phyloP scores from a whole-genome alignment of 495 filamentous ascomycete genomes.

The Penicillium crystallinum region DNA sequence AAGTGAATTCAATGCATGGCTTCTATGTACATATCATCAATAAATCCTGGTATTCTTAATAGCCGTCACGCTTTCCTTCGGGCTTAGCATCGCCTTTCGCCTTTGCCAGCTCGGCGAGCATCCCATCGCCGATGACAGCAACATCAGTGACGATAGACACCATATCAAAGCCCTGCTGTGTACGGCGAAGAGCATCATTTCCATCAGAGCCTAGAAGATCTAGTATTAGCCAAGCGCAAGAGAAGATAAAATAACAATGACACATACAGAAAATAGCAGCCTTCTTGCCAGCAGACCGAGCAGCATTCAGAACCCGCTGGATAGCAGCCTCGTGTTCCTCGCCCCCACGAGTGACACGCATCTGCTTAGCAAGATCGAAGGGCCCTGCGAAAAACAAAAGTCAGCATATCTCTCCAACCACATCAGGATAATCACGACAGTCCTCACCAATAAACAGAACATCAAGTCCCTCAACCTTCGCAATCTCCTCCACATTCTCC shows the following conservation, averaged over 20 bases:
- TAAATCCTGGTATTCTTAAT: background rate
- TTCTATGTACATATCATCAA: background rate
- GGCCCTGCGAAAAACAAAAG: conserved; percentile 40
- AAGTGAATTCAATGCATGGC: background rate
- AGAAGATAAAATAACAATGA: background rate
- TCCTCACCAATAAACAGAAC: conserved; percentile 37
- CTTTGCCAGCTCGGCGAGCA: conserved; percentile 30
- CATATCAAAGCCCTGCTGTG: conserved; percentile 73
- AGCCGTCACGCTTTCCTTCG: conserved; percentile 5
- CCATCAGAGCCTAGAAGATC: conserved; percentile 43
- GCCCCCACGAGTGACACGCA: conserved; percentile 33
- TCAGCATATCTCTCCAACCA: background rate
- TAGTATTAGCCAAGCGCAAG: background rate
- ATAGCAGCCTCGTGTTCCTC: conserved; percentile 58
- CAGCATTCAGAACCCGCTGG: conserved; percentile 55
- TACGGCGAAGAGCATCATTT: conserved; percentile 57
- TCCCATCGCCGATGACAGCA: conserved; percentile 40
- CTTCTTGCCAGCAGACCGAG: conserved; percentile 63
- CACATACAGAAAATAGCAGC: conserved; percentile 67
- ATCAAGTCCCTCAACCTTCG: conserved; percentile 39
- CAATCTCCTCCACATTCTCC: conserved; percentile 47
- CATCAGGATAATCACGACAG: background rate
- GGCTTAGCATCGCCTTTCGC: conserved; percentile 21
- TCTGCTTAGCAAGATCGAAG: conserved; percentile 44
- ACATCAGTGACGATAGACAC: conserved; percentile 60